phyloP scores from a whole-genome alignment of 2,329 filamentous ascomycete species.

The Fusarium kyushuense region DNA sequence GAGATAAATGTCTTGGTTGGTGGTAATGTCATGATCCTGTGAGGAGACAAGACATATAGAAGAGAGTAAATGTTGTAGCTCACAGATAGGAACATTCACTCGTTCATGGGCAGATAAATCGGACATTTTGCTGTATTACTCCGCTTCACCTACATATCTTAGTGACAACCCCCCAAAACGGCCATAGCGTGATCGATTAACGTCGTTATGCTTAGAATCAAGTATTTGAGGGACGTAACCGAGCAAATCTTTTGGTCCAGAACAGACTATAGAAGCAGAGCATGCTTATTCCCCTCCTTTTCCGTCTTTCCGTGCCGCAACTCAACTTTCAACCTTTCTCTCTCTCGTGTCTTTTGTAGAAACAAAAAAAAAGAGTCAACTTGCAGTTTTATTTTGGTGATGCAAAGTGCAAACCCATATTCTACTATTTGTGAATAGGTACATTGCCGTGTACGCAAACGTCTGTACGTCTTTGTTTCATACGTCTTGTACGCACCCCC shows the following conservation, averaged over 20 bases:
- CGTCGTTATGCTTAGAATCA: constrained; percentile 22
- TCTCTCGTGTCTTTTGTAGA: background rate
- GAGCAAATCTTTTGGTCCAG: constrained; percentile 14
- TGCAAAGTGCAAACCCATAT: constrained; percentile 7
- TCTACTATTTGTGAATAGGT: constrained; percentile 9
- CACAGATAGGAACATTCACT: background rate
- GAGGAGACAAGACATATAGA: background rate
- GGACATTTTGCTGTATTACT: constrained; percentile 26
- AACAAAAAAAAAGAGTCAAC: background rate
- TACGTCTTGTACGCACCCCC: constrained; percentile 26
- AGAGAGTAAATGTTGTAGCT: background rate
- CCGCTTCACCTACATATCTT: constrained; percentile 21
- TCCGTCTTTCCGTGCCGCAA: constrained; percentile 12
- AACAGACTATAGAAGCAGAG: constrained; percentile 15
- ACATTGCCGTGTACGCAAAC: constrained; percentile 18
- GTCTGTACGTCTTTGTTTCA: background rate
- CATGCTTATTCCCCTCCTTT: constrained; percentile 30
- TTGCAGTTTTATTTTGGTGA: constrained; percentile 9
- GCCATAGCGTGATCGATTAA: constrained; percentile 35
- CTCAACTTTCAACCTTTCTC: constrained; percentile 14
- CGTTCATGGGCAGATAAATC: background rate
- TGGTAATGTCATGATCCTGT: background rate
- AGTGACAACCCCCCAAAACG: constrained; percentile 3
- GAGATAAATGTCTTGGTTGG: background rate
- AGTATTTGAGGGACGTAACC: constrained; percentile 21